Evolutionary conservation across 345 rosid species (phyloP), one percentile per base, ranked within the genome.

Genomic region (Arabis hirsuta): DNA sequence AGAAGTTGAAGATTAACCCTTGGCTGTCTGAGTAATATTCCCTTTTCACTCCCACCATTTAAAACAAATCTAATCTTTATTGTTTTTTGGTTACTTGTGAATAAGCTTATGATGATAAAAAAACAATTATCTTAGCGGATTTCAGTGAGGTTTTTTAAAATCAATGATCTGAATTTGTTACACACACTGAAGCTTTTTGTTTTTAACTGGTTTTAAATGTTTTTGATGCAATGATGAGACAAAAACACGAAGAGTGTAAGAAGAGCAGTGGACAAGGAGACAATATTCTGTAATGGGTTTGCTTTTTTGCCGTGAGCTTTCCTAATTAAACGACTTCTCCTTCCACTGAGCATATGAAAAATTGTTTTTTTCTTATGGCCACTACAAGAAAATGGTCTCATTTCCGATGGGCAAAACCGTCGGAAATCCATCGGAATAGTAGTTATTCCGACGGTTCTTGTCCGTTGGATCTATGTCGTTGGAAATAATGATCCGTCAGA

Each of bases 91-190:
- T 36, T 7, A 36, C 9, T 36, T 36, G 10, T 1, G 9, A 36
- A 36, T 2, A 36, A 88, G 98, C 94, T 80, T 16, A 81, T 90
- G 98, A 93, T 87, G 97, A 90, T 76, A 87, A 61, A 63, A 22
- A 29, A 10, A 68, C 59, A 60, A 78, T 73, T 64, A 85, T 90
- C 95, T 93, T 90, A 90, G 96, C 96, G 98, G 96, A 89, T 93
- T 93, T 89, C 96, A 87, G 90, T 85, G 96, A 90, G 97, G 76
- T 76, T 38, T 41, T 48, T 6, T n/a, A n/a, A 9, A 34, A 69
- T 81, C 97, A 64, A 76, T 86, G 97, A 94, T 86, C 92, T 90
- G 88, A 90, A 1, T 67, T 78, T 93, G 98, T 93, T 93, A 90
- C 97, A 90, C 97, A 93, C 92, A 82, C 98, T 90, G 96, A 90